Base-by-base conservation (phyloP, 192 early-diverging fungal species). In the Neocallimastix lanati region DNA sequence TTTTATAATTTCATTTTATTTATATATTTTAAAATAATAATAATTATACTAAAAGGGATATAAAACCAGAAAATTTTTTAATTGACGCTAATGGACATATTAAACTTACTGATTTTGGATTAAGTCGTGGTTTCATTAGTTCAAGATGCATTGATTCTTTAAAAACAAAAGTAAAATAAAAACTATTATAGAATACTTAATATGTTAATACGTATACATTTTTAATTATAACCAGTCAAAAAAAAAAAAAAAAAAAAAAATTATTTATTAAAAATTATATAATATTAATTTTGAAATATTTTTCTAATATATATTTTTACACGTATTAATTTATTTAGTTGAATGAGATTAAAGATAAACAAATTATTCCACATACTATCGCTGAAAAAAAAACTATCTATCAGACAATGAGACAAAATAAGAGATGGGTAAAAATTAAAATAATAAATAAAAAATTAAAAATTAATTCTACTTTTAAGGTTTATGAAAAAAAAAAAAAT, bases 21-120 rank as follows among this genome's bases (percentile, higher is more conserved):
- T 25, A 78, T 29, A 2, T 76, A 80, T 83, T 38, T 29, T 80
- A 4, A 29, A 12, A 28, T 76, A 14, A 28, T 28, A 58, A 28
- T 13, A 29, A 79, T 81, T 85, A n/a, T 76, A 21, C 12, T 9
- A 5, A 76, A 76, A 85, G 84, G 7, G 87, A 88, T 78, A 78
- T 88, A 29, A 88, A 88, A 78, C 87, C 87, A 29, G 88, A 89
- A 80, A 90, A 89, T 78, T 90, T 89, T 77, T 78, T 90, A 35
- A 82, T 90, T 30, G 87, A 88, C 77, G 80, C 81, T 0, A 50
- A 27, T 58, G 89, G 93, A 16, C 91, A 93, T 79, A 67, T 94
- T 36, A 93, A 50, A 50, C 14, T 50, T 14, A 50, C 40, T 21
- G 40, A 50, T 50, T 50, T 50, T 50, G 40, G 40, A 50, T 50